A percentile compares a stretch with the other conserved stretches of the same genome.
phyloP scores from a whole-genome alignment of 768 basidiomycete species.

The Daedaleopsis nitida region DNA sequence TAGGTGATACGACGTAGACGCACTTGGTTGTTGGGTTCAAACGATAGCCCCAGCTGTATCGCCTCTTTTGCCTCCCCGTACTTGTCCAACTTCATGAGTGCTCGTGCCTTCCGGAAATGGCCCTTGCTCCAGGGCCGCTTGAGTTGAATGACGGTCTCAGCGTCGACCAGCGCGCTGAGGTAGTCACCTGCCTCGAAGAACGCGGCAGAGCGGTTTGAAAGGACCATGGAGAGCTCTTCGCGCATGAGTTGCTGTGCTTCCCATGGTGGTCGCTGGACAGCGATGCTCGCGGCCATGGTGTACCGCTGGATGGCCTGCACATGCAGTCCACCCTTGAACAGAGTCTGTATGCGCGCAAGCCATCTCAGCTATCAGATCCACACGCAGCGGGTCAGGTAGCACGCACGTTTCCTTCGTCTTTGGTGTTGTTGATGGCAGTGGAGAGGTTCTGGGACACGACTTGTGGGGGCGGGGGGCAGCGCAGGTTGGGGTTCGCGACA shows the following conservation, averaged over 20 bases:
- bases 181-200: slow-evolving; percentile 76
- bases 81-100: slow-evolving; percentile 70
- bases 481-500: slow-evolving; percentile 65
- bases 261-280: slow-evolving; percentile 85
- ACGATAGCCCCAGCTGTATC: slow-evolving; percentile 79
- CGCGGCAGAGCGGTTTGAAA: slow-evolving; percentile 93
- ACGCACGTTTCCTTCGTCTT: slow-evolving; percentile 95
- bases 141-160: slow-evolving; percentile 84
- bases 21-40: slow-evolving; percentile 71
- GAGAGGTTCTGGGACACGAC: slow-evolving; percentile 76
- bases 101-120: slow-evolving; percentile 92
- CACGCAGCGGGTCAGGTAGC: background rate
- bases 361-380: background rate
- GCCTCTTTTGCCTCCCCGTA: slow-evolving; percentile 81
- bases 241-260: slow-evolving; percentile 80
- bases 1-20: background rate
- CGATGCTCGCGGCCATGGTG: slow-evolving; percentile 73
- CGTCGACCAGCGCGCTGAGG: slow-evolving; percentile 81
- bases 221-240: slow-evolving; percentile 87
- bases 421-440: slow-evolving; percentile 71
- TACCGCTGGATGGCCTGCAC: slow-evolving; percentile 77
- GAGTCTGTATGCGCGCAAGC: slow-evolving; percentile 44
- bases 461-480: slow-evolving; percentile 81
- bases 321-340: slow-evolving; percentile 78
- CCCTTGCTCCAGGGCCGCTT: slow-evolving; percentile 94